phyloP scores from a whole-genome alignment of 345 rosid genomes.

The Arabidopsis arenosa region DNA sequence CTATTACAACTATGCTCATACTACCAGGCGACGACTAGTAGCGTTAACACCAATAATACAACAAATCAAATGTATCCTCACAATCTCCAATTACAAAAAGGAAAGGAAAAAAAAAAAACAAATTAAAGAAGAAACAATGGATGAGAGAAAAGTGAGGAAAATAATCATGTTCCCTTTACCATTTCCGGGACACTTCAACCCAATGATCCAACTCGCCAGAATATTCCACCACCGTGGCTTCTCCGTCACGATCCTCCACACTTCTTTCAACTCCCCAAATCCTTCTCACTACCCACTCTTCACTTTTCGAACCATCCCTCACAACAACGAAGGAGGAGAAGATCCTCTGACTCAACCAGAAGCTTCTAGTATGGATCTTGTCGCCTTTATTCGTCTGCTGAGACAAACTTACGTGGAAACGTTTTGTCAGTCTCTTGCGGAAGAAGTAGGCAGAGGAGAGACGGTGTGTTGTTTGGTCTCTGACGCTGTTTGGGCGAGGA shows the following conservation, averaged over 20 bases:
- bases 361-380: constrained; percentile 20
- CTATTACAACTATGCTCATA: background rate
- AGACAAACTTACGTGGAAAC: background rate
- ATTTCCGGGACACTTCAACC: constrained; percentile 62
- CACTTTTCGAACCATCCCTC: constrained; percentile 52
- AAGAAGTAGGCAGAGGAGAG: background rate
- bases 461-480: background rate
- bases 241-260: constrained; percentile 58
- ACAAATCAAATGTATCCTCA: background rate
- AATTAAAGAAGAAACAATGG: constrained; percentile 22
- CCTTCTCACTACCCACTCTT: constrained; percentile 53
- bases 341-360: constrained; percentile 6
- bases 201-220: constrained; percentile 66
- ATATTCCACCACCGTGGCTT: constrained; percentile 59
- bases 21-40: background rate
- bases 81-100: background rate
- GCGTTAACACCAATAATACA: background rate
- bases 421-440: background rate
- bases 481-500: background rate
- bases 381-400: constrained; percentile 10
- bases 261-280: constrained; percentile 59
- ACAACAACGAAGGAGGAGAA: constrained; percentile 26
- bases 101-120: background rate
- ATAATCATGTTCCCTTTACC: constrained; percentile 63
- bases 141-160: constrained; percentile 31